A percentile compares a stretch with the other conserved stretches of the same genome.
Conservation (phyloP, 768 basidiomycete species). For the Omphalotus guepiniiformis region DNA sequence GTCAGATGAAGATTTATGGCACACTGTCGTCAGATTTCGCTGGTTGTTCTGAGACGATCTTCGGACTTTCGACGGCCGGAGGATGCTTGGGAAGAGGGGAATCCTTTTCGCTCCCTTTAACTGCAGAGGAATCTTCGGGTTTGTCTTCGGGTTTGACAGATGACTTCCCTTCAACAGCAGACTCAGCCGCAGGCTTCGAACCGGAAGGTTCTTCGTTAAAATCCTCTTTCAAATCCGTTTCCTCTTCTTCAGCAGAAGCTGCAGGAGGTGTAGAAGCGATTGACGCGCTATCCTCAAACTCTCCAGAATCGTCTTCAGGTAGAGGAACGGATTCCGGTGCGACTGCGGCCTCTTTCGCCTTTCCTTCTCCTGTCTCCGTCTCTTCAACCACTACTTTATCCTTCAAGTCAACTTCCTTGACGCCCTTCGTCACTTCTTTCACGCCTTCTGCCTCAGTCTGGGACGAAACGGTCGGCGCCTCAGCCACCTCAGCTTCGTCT, state of each 20-base stretch:
- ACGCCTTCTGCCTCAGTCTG: conserved; percentile 48
- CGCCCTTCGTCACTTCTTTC: conserved; percentile 68
- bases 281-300: conserved; percentile 5
- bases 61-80: too few species aligned
- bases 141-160: too few species aligned
- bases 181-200: too few species aligned
- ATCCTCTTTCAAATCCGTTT: too few species aligned
- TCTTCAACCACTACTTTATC: conserved; percentile 24
- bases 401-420: conserved; percentile 62
- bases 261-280: conserved; percentile 5
- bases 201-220: too few species aligned
- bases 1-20: too few species aligned
- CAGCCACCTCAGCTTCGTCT: conserved; percentile 18
- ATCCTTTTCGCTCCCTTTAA: too few species aligned
- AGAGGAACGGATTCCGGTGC: conserved; percentile 5
- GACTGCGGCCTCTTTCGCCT: not conserved
- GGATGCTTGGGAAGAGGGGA: too few species aligned
- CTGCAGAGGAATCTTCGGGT: too few species aligned
- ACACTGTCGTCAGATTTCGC: too few species aligned
- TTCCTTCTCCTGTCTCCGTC: not conserved
- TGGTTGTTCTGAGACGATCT: too few species aligned
- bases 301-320: conserved; percentile 2
- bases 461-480: conserved; percentile 18
- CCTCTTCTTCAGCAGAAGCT: not conserved
- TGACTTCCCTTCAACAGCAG: too few species aligned